phyloP scores from a whole-genome alignment of 139 green algal genomes.

The Zygnema cylindricum region DNA sequence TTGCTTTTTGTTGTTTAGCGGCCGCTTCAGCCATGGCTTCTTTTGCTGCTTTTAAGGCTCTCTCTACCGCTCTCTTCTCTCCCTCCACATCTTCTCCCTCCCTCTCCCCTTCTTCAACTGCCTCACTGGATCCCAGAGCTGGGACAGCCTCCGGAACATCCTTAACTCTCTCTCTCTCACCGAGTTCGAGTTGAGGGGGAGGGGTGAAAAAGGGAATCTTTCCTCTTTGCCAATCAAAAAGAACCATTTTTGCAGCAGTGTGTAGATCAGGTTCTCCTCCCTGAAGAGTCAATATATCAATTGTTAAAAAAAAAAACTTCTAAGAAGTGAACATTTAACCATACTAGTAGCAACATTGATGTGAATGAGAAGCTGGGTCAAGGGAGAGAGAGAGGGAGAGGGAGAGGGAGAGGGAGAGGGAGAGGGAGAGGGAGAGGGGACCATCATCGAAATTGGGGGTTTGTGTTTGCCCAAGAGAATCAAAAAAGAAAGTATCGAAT shows the following conservation, averaged over 20 bases:
- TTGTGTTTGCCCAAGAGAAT: too few relatives aligned
- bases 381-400: neutral
- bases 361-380: neutral
- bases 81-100: constrained; percentile 34
- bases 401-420: neutral
- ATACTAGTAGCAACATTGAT: too few relatives aligned
- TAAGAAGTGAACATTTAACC: too few relatives aligned
- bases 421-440: too few relatives aligned
- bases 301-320: too few relatives aligned
- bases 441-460: too few relatives aligned
- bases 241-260: constrained; percentile 92
- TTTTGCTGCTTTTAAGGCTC: neutral
- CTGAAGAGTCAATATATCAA: too few relatives aligned
- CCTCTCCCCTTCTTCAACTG: neutral
- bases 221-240: constrained; percentile 97
- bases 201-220: constrained; percentile 96
- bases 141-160: constrained; percentile 6
- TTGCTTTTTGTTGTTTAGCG: constrained; percentile 13
- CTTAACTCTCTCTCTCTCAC: neutral
- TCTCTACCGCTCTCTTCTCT: constrained; percentile 33
- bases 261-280: constrained; percentile 94
- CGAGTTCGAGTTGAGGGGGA: constrained; percentile 64
- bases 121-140: neutral
- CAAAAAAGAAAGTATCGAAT: too few relatives aligned
- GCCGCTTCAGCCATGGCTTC: constrained; percentile 12